Evolutionary conservation across 129 eudicot genomes (phyloP), one percentile per base, ranked within the genome.

Genomic region (Artemisia tridentata): DNA sequence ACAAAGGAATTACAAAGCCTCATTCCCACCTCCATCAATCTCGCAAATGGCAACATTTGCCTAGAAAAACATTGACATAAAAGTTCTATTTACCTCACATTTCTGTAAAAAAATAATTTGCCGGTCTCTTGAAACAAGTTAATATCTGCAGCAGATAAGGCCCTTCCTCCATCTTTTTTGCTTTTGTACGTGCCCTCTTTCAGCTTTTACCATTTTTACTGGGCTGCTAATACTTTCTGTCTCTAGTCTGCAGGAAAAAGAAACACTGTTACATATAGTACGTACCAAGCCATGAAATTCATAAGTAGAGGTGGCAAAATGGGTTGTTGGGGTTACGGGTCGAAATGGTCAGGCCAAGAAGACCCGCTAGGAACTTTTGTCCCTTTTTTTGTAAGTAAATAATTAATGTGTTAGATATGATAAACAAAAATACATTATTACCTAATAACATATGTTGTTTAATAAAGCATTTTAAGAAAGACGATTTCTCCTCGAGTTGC

Each of bases 161-260:
- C 92, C 86, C 41, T 80, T 77, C 55, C 76, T 74, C 92, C 97
- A 88, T 68, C 93, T 78, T 76, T 72, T 80, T 3, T 81, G 82
- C 80, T 77, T 91, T 53, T 82, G 79, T 29, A 70, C 53, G 59
- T 73, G 75, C 73, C 83, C 82, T 77, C 77, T 70, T 31, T 86
- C 92, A 0, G 81, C 80, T 83, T 82, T 88, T 18, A 79, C 90
- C 97, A 91, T 91, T 80, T 90, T 73, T 49, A 84, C 88, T 1
- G 97, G 97, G 78, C 97, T 91, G 82, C 92, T 82, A 71, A 80
- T 80, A 88, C 88, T 86, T 77, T 88, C 97, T 0, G 78, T 67
- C 64, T 76, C 92, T 31, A 91, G 78, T 79, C 97, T 91, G 92
- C 78, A 74, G 15, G 31, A 15, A 29, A 16, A 64, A 5, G 10